Evolutionary conservation across 2,329 filamentous ascomycete species (phyloP).

Genomic region (Fusarium pseudonygamai): DNA sequence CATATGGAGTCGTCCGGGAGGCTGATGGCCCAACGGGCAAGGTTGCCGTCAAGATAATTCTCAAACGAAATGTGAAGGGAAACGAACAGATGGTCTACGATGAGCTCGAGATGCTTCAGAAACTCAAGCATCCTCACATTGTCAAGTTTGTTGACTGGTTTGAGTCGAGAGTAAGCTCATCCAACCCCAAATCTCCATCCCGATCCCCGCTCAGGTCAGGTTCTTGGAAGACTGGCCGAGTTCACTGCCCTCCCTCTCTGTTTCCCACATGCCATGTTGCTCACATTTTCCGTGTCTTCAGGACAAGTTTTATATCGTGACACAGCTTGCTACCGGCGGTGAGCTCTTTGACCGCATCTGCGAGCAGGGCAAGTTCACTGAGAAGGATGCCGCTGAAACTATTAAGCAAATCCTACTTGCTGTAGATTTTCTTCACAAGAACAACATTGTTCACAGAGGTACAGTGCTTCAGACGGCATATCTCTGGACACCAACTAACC

Average conservation of each 20-base stretch:
- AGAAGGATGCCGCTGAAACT: constrained; percentile 96
- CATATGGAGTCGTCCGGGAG: constrained; percentile 97
- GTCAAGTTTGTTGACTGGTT: constrained; percentile 99
- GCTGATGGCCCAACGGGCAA: constrained; percentile 85
- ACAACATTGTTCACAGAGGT: constrained; percentile 97
- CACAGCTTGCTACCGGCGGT: constrained; percentile 92
- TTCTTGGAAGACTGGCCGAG: background rate
- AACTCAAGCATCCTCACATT: constrained; percentile 92
- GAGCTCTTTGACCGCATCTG: constrained; percentile 98
- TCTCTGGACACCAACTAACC: constrained; percentile 5
- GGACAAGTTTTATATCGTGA: constrained; percentile 99
- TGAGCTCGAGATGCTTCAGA: constrained; percentile 92
- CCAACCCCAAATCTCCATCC: background rate
- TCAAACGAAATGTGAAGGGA: constrained; percentile 99
- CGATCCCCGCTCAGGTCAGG: background rate
- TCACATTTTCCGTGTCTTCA: constrained; percentile 49
- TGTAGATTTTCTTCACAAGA: constrained; percentile 92
- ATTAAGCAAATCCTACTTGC: constrained; percentile 94
- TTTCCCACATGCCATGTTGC: background rate
- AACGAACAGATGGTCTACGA: constrained; percentile 99
- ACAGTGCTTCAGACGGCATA: constrained; percentile 31
- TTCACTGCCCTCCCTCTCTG: background rate
- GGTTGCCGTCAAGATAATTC: constrained; percentile 97
- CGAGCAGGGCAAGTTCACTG: constrained; percentile 97
- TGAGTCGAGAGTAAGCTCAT: constrained; percentile 81